These are phyloP conservation scores for Cryphonectria radicalis DNA, from an alignment of 2,329 filamentous ascomycete species.

Conservation along the genomic window DNA sequence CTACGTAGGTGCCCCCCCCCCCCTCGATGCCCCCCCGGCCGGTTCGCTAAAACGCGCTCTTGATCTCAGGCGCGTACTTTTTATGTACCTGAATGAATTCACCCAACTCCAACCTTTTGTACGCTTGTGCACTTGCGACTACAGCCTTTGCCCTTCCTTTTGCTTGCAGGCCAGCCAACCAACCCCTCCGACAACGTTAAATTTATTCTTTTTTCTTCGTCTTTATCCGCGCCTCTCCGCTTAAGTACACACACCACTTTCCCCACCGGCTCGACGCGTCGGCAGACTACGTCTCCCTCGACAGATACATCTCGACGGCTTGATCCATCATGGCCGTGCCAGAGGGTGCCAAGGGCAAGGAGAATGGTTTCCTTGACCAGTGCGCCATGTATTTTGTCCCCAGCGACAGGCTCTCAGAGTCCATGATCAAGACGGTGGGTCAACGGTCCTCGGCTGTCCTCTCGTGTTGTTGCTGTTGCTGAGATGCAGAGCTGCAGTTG, in stretches of 20 bases:
- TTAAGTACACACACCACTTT: neutral
- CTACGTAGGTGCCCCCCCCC: neutral
- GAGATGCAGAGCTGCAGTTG: constrained; percentile 39
- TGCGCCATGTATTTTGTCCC: constrained; percentile 24
- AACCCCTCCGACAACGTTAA: neutral
- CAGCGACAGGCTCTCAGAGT: constrained; percentile 19
- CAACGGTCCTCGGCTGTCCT: neutral
- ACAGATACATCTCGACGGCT: neutral
- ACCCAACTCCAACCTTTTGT: neutral
- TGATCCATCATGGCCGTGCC: constrained; percentile 10
- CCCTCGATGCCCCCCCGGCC: too few species aligned
- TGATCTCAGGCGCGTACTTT: neutral
- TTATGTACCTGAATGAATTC: neutral
- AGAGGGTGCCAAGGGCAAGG: constrained; percentile 2
- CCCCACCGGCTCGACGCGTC: constrained; percentile 21
- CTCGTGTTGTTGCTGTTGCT: constrained; percentile 7
- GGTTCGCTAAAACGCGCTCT: constrained; percentile 3
- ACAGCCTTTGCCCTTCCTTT: neutral
- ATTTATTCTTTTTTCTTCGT: neutral
- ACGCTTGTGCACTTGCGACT: neutral
- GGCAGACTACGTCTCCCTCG: neutral
- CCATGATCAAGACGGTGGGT: constrained; percentile 12
- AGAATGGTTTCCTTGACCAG: constrained; percentile 15
- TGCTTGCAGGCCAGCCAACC: neutral
- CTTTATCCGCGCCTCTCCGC: neutral